Evolutionary conservation across 352 stramenopile genomes (phyloP), one percentile per base, ranked within the genome.

Genomic region (Phytopythium delawarense): DNA sequence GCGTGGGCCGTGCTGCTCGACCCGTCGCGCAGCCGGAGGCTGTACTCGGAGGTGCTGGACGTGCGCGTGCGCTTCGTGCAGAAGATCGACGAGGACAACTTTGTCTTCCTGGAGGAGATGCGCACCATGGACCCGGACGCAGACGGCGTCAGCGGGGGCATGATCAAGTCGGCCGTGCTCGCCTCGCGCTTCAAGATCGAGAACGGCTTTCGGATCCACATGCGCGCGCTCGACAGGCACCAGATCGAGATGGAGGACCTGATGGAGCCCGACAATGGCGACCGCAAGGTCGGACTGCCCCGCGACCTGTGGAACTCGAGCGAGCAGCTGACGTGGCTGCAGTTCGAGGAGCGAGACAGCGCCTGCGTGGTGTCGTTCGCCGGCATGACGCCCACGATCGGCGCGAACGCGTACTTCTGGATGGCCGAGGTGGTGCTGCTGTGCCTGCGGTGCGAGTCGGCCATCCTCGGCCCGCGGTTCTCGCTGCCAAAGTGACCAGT

Each of bases 321-420:
- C 20, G 64, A 68, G 1, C 51, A 46, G 32, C 50, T 75, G 35
- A 72, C 65, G 40, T 71, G 64, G 61, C 65, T 72, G 57, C 66
- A 75, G 21, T 76, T 73, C 39, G 59, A 84, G 23, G 63, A 70
- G 37, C 66, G 64, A 7, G 75, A 70, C 8, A 59, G 73, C 45
- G 72, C 80, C 54, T 79, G 72, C 53, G 48, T 68, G 50, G 64
- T 72, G 13, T 65, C 62, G 28, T 79, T 81, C 59, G 65, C 62
- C 25, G 75, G 75, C 40, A 49, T 71, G 34, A 63, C 62, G 0
- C 75, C 72, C 0, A 75, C 72, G 7, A 67, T 81, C 4, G 72
- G 72, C 21, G 53, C 74, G 58, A 84, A 73, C 60, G 69, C 62
- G 25, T 64, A 65, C 48, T 80, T 78, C 55, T 84, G 75, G 75